A percentile compares a stretch with the other conserved stretches of the same genome.
Evolutionary conservation across 208 protist species (phyloP).

Genomic region (Trypanosoma platydactyli): DNA sequence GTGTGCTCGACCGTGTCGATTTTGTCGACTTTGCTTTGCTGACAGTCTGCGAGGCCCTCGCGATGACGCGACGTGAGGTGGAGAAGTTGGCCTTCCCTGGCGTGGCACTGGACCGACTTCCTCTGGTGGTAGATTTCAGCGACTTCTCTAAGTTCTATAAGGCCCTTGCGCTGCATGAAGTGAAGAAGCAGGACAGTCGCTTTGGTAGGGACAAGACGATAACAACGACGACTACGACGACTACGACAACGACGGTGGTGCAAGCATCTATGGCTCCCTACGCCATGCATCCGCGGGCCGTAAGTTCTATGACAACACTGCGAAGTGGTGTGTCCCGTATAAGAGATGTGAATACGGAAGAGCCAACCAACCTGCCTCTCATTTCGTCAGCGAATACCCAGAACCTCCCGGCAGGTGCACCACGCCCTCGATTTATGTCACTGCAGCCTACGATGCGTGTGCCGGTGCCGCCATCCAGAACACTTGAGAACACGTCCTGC

Average conservation of each 20-base stretch:
- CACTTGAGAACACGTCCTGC: no score
- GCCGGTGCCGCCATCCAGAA: background rate
- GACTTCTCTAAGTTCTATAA: slow-evolving; percentile 74
- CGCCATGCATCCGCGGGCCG: no score
- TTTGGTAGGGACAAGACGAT: background rate
- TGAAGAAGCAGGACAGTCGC: slow-evolving; percentile 37
- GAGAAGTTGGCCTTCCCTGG: slow-evolving; percentile 43
- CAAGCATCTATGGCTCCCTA: no score
- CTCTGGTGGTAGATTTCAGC: slow-evolving; percentile 64
- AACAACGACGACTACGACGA: no score
- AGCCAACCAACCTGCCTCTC: no score
- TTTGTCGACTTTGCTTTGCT: slow-evolving; percentile 56
- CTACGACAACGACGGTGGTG: no score
- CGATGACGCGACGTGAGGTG: slow-evolving; percentile 38
- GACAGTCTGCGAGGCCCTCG: slow-evolving; percentile 38
- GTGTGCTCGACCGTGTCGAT: slow-evolving; percentile 55
- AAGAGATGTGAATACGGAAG: no score
- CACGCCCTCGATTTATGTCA: no score
- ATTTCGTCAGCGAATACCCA: no score
- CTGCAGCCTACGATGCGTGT: background rate
- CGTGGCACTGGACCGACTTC: slow-evolving; percentile 16
- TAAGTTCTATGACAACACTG: no score
- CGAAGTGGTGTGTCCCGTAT: no score
- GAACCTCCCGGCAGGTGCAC: no score
- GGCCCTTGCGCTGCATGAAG: slow-evolving; percentile 46